phyloP scores from a whole-genome alignment of 306 rosid species.

The Malus sylvestris region DNA sequence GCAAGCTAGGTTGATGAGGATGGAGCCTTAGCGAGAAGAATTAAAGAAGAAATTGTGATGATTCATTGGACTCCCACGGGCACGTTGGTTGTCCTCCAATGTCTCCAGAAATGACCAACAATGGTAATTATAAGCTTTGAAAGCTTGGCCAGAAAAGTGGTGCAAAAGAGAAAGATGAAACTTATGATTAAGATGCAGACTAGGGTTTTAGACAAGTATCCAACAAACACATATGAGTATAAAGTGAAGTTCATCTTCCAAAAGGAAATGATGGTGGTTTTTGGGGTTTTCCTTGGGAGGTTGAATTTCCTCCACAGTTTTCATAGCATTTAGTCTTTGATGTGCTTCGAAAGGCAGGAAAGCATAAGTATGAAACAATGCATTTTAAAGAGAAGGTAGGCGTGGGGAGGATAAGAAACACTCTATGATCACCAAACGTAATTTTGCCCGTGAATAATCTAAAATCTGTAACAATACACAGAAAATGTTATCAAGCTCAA shows the following conservation, averaged over 20 bases:
- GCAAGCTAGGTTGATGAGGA: no score
- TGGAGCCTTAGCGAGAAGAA: not conserved
- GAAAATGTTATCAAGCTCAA: not conserved
- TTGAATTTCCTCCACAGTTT: conserved; percentile 45
- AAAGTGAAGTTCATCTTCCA: conserved; percentile 57
- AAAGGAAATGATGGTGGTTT: conserved; percentile 50
- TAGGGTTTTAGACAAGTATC: conserved; percentile 36
- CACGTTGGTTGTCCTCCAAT: conserved; percentile 56
- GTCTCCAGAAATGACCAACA: conserved; percentile 43
- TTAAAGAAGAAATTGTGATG: conserved; percentile 32
- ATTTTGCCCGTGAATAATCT: not conserved
- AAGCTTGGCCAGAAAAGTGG: conserved; percentile 30
- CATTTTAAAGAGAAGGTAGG: not conserved
- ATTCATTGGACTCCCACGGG: conserved; percentile 55
- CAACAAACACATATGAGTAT: conserved; percentile 37
- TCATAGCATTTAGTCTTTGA: conserved; percentile 19
- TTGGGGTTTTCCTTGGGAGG: conserved; percentile 40
- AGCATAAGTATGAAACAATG: conserved; percentile 10
- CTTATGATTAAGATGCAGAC: conserved; percentile 56
- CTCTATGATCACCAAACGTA: not conserved
- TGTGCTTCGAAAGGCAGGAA: conserved; percentile 27
- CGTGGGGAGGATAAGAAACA: not conserved
- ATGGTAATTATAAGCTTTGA: conserved; percentile 56
- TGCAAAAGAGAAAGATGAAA: conserved; percentile 22
- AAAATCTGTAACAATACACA: not conserved